These are phyloP conservation scores for Ogataea zsoltii DNA, from an alignment of 805 yeast species.

Conservation along the genomic window DNA sequence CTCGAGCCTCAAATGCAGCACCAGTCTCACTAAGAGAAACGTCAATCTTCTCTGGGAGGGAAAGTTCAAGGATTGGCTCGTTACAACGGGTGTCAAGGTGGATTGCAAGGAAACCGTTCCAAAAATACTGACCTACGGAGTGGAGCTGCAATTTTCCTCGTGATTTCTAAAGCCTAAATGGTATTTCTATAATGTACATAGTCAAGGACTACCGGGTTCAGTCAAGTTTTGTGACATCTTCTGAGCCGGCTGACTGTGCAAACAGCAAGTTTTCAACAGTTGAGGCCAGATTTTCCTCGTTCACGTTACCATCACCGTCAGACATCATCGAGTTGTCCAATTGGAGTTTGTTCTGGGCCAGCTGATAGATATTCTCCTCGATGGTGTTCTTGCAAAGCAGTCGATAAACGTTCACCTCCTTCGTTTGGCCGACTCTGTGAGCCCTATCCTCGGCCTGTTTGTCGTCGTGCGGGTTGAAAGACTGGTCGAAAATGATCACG, in stretches of 20 bases:
- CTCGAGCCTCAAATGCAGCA: conserved; percentile 72
- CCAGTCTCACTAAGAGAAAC: conserved; percentile 63
- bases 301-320: conserved; percentile 36
- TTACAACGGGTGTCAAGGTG: conserved; percentile 71
- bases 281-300: conserved; percentile 54
- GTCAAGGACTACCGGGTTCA: too few species aligned
- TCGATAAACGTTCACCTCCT: conserved; percentile 70
- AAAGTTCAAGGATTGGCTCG: conserved; percentile 71
- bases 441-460: conserved; percentile 99
- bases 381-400: conserved; percentile 73
- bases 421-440: conserved; percentile 93
- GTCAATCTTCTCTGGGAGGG: conserved; percentile 86
- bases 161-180: conserved; percentile 25
- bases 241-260: neutral
- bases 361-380: conserved; percentile 82
- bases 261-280: conserved; percentile 52
- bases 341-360: conserved; percentile 90
- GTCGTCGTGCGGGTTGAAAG: conserved; percentile 98
- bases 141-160: conserved; percentile 63
- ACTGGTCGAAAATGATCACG: conserved; percentile 88
- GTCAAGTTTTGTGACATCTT: too few species aligned
- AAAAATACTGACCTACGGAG: conserved; percentile 52
- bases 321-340: conserved; percentile 67
- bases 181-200: conserved; percentile 15
- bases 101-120: conserved; percentile 46